Base-by-base conservation (phyloP, 2,329 filamentous ascomycete genomes). In the Curvularia sp. region DNA sequence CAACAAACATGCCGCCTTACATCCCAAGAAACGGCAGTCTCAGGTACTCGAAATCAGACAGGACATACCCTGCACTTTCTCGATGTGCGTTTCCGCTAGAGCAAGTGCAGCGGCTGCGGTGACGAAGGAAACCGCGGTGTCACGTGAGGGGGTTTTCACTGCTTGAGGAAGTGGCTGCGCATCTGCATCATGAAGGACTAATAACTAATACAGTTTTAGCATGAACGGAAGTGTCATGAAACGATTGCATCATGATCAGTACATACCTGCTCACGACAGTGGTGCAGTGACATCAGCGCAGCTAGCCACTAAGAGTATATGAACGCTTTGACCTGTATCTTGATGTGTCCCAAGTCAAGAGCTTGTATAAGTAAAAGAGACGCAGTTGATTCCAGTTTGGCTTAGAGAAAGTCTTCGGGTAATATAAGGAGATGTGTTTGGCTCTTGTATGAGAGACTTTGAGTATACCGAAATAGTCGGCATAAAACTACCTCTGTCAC, bases 1-100 rank as follows among this genome's bases (percentile, higher is more conserved):
- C 56, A 64, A 69, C 66, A 69, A 67, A 63, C 63, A 65, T 10
- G 10, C 24, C 22, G n/a, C 20, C 18, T 30, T 9, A n/a, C 24
- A n/a, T 15, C 13, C 31, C 42, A 48, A 41, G 33, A 46, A 38
- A 26, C 18, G 58, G 41, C 41, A 53, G 47, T 26, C n/a, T 39
- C 24, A 18, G n/a, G 30, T 33, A 31, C 30, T 33, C 26, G 31
- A 15, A 26, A 12, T 6, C 10, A 39, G 33, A n/a, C 4, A 35
- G n/a, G 9, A 12, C 4, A 5, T 35, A 15, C 33, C 30, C 10
- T 35, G 33, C 12, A n/a, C 33, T 35, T 35, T 15, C 1, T 15
- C 13, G 12, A 22, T 15, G 15, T 13, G 4, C n/a, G n/a, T 4
- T 12, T n/a, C 51, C 7, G 43, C 18, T 48, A 9, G 12, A 28